Evolutionary conservation across 805 yeast species (phyloP).

Genomic region (Candida saitoana): DNA sequence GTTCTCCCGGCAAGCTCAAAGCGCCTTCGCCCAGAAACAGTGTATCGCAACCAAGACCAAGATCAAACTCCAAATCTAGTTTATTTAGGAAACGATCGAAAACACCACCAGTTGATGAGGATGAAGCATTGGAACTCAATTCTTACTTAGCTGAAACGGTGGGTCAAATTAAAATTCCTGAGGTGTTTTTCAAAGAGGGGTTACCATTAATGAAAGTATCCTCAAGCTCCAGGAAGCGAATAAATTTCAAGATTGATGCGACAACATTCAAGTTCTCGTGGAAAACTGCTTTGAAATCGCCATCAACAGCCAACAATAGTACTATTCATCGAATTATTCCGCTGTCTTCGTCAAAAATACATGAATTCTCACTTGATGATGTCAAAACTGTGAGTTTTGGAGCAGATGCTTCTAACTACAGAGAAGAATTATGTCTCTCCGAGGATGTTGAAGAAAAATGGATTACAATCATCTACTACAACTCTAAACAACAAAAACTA

Average conservation of each 20-base stretch:
- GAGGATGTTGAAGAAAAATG: conserved; percentile 63
- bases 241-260: conserved; percentile 54
- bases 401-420: conserved; percentile 72
- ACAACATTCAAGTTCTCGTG: conserved; percentile 53
- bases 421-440: conserved; percentile 79
- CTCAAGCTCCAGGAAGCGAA: conserved; percentile 59
- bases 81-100: conserved; percentile 5
- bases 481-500: conserved; percentile 55
- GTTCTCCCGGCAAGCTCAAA: conserved; percentile 1
- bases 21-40: conserved; percentile 2
- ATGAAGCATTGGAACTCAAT: conserved; percentile 11
- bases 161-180: conserved; percentile 32
- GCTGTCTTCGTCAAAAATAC: conserved; percentile 29
- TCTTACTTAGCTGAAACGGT: conserved; percentile 11
- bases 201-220: conserved; percentile 65
- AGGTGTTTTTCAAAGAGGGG: conserved; percentile 52
- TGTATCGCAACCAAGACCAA: conserved; percentile 1
- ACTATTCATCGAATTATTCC: conserved; percentile 5
- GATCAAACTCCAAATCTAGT: not conserved
- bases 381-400: conserved; percentile 61
- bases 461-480: conserved; percentile 75
- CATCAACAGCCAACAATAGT: conserved; percentile 9
- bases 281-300: conserved; percentile 33
- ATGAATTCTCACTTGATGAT: conserved; percentile 49
- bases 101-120: conserved; percentile 4